Conservation (phyloP, 495 filamentous ascomycete genomes). For the Xylaria curta region DNA sequence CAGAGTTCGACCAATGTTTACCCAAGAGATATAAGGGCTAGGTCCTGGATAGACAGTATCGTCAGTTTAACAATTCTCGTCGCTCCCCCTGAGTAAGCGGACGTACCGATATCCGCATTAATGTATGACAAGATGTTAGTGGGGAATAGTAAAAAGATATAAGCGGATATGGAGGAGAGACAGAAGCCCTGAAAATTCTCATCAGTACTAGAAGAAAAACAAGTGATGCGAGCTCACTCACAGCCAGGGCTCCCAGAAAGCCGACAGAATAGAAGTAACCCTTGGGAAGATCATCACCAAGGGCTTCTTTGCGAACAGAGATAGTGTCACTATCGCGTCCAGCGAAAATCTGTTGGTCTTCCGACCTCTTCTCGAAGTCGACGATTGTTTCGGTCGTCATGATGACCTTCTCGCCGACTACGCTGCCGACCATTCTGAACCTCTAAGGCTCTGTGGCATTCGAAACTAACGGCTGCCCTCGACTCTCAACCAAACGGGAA, state of each 20-base stretch:
- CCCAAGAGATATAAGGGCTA: slow-evolving; percentile 45
- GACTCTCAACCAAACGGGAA: not conserved
- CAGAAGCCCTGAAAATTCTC: slow-evolving; percentile 32
- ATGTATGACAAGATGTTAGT: slow-evolving; percentile 40
- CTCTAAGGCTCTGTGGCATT: not conserved
- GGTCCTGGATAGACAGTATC: slow-evolving; percentile 38
- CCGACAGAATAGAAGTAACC: slow-evolving; percentile 38
- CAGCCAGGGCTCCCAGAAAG: slow-evolving; percentile 35
- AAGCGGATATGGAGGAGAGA: slow-evolving; percentile 36
- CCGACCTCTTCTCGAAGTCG: slow-evolving; percentile 26
- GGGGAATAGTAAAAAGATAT: slow-evolving; percentile 38
- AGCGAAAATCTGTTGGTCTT: slow-evolving; percentile 10
- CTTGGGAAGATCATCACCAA: slow-evolving; percentile 34
- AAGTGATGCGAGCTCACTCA: slow-evolving; percentile 21
- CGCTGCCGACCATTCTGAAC: not conserved
- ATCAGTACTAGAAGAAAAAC: not conserved
- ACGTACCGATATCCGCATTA: slow-evolving; percentile 39
- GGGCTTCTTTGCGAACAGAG: slow-evolving; percentile 32
- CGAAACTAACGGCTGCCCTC: not conserved
- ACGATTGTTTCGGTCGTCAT: slow-evolving; percentile 14
- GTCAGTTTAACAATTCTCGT: slow-evolving; percentile 32
- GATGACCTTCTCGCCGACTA: not conserved
- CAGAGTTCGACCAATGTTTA: slow-evolving; percentile 45
- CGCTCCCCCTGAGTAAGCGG: not conserved
- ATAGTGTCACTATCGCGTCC: slow-evolving; percentile 30